phyloP scores from a whole-genome alignment of 306 rosid genomes.

The Rubus idaeus region DNA sequence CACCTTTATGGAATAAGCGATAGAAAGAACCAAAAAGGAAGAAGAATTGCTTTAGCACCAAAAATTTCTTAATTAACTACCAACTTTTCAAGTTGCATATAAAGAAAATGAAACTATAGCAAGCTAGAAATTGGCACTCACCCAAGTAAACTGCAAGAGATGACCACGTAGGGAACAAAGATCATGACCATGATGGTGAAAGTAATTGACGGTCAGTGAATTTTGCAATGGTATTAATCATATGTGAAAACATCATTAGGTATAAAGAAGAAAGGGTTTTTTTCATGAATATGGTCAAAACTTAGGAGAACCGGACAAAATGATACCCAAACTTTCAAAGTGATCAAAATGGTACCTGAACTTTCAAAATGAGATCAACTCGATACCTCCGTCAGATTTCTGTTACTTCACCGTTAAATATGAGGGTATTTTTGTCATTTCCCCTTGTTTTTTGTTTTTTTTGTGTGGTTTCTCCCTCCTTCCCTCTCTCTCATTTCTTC shows the following conservation, averaged over 20 bases:
- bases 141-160: conserved; percentile 37
- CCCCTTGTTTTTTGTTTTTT: too few species aligned
- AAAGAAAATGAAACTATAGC: neutral
- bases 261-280: conserved; percentile 7
- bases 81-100: too few species aligned
- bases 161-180: conserved; percentile 3
- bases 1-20: conserved; percentile 46
- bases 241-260: neutral
- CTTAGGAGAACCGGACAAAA: too few species aligned
- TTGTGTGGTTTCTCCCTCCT: too few species aligned
- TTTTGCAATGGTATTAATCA: neutral
- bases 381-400: too few species aligned
- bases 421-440: too few species aligned
- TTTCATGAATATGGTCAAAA: too few species aligned
- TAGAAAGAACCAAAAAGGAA: neutral
- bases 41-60: neutral
- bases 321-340: too few species aligned
- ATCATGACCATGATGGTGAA: conserved; percentile 4
- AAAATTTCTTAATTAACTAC: neutral
- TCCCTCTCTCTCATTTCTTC: too few species aligned
- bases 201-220: conserved; percentile 6
- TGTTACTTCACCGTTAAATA: too few species aligned
- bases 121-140: neutral
- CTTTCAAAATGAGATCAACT: too few species aligned
- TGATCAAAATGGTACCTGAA: too few species aligned